Conservation (phyloP, 306 rosid species). For the Senna tora region DNA sequence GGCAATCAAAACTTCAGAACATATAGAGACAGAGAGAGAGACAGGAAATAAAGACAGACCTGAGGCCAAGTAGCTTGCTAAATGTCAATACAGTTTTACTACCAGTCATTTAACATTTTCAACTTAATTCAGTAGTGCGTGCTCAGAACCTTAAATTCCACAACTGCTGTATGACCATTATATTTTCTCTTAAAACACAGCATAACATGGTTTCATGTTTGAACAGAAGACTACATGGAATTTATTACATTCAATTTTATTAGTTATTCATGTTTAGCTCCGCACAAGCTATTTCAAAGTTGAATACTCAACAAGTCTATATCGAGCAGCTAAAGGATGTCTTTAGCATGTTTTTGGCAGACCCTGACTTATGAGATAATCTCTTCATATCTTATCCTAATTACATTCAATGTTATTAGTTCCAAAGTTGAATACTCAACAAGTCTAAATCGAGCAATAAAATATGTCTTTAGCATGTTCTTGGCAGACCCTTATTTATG, state of each 20-base stretch:
- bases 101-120: constrained; percentile 12
- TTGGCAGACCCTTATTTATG: not conserved
- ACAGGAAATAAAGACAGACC: constrained; percentile 8
- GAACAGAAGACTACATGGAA: not conserved
- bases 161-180: not conserved
- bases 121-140: not conserved
- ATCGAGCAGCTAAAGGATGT: not conserved
- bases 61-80: constrained; percentile 15
- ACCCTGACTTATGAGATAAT: not conserved
- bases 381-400: not conserved
- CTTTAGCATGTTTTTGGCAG: constrained; percentile 16
- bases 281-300: not conserved
- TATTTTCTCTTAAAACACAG: constrained; percentile 11
- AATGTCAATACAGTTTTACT: constrained; percentile 12
- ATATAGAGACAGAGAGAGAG: not conserved
- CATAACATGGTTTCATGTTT: not conserved
- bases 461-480: constrained; percentile 4
- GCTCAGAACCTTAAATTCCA: constrained; percentile 11
- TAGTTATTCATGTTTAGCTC: not conserved
- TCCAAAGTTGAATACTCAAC: not conserved
- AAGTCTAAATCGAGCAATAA: not conserved
- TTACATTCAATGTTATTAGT: not conserved
- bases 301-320: not conserved
- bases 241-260: not conserved
- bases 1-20: constrained; percentile 2